Percentiles rank a stretch among this genome's conserved stretches.
Evolutionary conservation across 768 basidiomycete genomes (phyloP).

Genomic region (Phanerochaete carnosa): DNA sequence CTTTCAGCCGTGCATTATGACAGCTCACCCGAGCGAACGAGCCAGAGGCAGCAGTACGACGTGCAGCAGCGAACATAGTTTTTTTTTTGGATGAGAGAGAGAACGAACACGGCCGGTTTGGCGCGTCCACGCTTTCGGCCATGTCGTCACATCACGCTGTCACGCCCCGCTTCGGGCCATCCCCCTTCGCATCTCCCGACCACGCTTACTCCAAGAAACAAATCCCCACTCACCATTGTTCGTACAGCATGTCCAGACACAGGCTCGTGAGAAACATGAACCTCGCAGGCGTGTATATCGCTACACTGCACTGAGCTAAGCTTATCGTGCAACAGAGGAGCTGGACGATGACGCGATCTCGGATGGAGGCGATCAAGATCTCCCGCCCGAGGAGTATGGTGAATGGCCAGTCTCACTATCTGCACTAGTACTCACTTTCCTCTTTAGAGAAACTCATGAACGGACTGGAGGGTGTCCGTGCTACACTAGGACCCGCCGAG

Average conservation of each 20-base stretch:
- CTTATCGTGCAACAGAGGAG: constrained; percentile 54
- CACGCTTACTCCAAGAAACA: not conserved
- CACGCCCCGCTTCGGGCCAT: not conserved
- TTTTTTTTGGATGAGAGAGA: constrained; percentile 6
- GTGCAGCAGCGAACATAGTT: constrained; percentile 51
- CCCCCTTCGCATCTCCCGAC: not conserved
- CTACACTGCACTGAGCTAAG: not conserved
- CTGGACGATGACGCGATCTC: constrained; percentile 79
- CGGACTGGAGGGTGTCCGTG: constrained; percentile 65
- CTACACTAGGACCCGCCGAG: constrained; percentile 62
- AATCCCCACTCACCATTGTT: not conserved
- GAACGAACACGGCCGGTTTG: not conserved
- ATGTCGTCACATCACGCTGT: not conserved
- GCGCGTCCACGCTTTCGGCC: not conserved
- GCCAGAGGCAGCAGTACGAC: constrained; percentile 39
- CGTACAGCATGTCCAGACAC: constrained; percentile 79
- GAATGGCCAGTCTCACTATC: constrained; percentile 28
- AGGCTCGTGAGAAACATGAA: constrained; percentile 85
- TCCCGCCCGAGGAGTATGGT: constrained; percentile 87
- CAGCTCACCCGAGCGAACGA: constrained; percentile 44
- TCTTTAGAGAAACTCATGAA: constrained; percentile 61
- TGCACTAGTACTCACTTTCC: not conserved
- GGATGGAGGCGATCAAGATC: constrained; percentile 73
- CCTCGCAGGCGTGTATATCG: constrained; percentile 49
- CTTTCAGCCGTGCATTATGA: not conserved